Evolutionary conservation across 1,139 yeast genomes (phyloP), one percentile per base, ranked within the genome.

Genomic region (Kazachstania sp.): DNA sequence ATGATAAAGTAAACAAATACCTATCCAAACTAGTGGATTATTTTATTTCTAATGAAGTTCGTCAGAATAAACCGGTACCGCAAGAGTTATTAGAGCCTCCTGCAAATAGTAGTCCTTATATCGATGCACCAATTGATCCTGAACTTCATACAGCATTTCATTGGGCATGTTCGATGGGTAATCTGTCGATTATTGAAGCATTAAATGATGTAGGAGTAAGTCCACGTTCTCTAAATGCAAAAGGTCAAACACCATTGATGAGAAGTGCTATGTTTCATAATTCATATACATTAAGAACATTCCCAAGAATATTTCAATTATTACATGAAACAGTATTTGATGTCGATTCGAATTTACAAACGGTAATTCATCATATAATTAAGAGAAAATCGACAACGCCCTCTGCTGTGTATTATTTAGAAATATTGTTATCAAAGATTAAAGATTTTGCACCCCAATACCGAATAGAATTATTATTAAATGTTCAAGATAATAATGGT

Each of bases 101-200:
- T 0, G 70, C 53, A 19, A 51, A 61, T 41, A 58, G 64, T 43
- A 60, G 63, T 28, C 67, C 67, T 12, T 63, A 58, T 42, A 62
- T 65, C 31, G 67, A 63, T 53, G 64, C 60, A 1, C 67, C 92
- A 7, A 87, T 92, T 46, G 98, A 92, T 61, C 95, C 87, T 50
- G 97, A 92, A 63, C 95, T 96, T 1, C 95, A 92, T 60, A 86
- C 97, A 0, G 90, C 96, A 0, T 79, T 92, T 56, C 97, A 92
- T 65, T 90, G 97, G 97, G 95, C 97, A 0, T 85, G 96, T 40
- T 85, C 97, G 0, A 83, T 92, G 73, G 97, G 97, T 4, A 81
- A 83, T 56, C 69, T 81, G 41, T 78, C 77, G 37, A 81, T 88
- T 62, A 81, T 86, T 42, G 90, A 84, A 54, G 73, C 86, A 16